Evolutionary conservation across 2,329 filamentous ascomycete genomes (phyloP), one percentile per base, ranked within the genome.

Genomic region (Neofusicoccum ribis): DNA sequence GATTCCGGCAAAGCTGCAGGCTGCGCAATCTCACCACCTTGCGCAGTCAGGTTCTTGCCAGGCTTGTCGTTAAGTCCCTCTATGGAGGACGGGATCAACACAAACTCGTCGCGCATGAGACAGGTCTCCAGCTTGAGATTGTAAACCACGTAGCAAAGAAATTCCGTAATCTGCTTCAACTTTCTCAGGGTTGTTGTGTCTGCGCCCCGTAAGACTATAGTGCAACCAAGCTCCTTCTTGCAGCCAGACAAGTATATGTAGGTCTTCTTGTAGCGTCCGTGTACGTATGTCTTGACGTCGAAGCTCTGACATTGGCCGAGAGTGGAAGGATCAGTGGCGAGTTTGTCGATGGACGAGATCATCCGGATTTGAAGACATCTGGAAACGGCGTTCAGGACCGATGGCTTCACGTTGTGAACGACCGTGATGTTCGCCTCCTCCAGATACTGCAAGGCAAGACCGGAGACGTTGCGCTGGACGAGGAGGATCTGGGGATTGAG

Each of bases 141-240:
- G 79, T 99, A 99, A 12, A 98, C 93, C 20, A 99, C 96, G 71
- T 98, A 99, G 43, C 96, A 91, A 94, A 99, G 97, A 74, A 99
- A 98, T 74, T 99, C 95, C 11, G 94, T 95, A 69, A 99, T 95
- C 61, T 88, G 87, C 79, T 99, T 99, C 77, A 99, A 88, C 70
- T 89, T 91, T 1, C 88, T 83, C 17, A 99, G 83, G 0, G 88
- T 83, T 54, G 86, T 81, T 36, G 88, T 89, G 66, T 90, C 88
- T 3, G 90, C 91, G 1, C 95, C 95, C 51, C 95, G 89, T 23
- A 99, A 82, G 12, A 93, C 92, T 70, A 99, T 97, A 0, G 95
- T 99, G 74, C 95, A 98, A 0, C 95, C 96, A 2, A 99, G 86
- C 66, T 96, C 91, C 68, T 91, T 92, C 8, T 90, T 88, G 71